Conservation (phyloP, 768 basidiomycete genomes). For the Boletus tylopilopsis region DNA sequence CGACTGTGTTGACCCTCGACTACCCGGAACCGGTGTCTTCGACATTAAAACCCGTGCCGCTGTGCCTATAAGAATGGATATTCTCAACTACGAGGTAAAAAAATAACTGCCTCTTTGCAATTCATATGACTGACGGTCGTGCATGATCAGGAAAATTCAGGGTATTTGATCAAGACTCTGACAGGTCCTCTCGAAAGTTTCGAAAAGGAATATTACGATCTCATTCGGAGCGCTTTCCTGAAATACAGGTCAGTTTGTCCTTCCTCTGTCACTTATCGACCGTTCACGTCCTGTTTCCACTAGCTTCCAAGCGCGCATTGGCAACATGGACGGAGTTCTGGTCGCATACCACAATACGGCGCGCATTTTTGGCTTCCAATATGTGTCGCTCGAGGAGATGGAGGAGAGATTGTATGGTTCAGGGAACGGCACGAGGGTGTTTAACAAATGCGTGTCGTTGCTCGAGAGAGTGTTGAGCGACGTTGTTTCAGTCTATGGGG, state of each 20-base stretch:
- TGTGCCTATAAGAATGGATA: conserved; percentile 77
- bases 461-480: conserved; percentile 66
- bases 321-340: conserved; percentile 93
- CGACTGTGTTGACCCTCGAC: conserved; percentile 74
- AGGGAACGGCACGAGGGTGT: conserved; percentile 59
- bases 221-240: conserved; percentile 89
- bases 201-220: conserved; percentile 92
- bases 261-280: no score
- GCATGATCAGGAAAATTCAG: conserved; percentile 63
- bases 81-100: conserved; percentile 72
- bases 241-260: conserved; percentile 70
- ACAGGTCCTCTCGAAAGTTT: conserved; percentile 74
- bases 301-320: conserved; percentile 94
- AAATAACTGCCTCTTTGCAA: neutral
- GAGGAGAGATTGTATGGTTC: conserved; percentile 73
- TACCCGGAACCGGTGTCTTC: conserved; percentile 91
- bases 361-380: conserved; percentile 91
- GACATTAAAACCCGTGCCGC: conserved; percentile 95
- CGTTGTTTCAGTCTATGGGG: conserved; percentile 57
- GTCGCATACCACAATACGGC: conserved; percentile 87
- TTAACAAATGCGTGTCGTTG: conserved; percentile 66
- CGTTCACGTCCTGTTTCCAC: neutral
- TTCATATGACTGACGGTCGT: neutral
- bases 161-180: conserved; percentile 65
- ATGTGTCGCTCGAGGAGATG: conserved; percentile 84